Base-by-base conservation (phyloP, 805 yeast species). In the Suhomyces sp. region DNA sequence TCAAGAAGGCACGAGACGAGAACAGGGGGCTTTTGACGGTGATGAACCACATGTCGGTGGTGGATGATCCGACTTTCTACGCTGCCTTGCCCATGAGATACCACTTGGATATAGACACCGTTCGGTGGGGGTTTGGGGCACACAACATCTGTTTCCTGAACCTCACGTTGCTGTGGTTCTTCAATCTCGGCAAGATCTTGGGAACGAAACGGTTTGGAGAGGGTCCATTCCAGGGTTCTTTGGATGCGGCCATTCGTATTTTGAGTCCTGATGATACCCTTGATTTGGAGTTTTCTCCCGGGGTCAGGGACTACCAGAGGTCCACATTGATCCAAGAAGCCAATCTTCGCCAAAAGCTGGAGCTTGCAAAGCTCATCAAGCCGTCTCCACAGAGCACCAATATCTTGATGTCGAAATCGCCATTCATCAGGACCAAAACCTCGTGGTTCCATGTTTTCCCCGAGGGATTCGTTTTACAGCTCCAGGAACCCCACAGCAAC, bases 81-180 rank as follows among this genome's bases (percentile, higher is more conserved):
- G 95, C 95, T 0, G 76, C 83, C 22, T 67, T 90, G 39, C 96
- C 97, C 0, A 72, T 81, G 76, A 69, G 77, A 24, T 76, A 75
- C 47, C 83, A 77, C 47, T 58, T 65, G 10, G 76, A 78, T 37
- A 63, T 84, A 12, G 83, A 79, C 43, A 73, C 76, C 35, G 77
- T 88, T 35, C 72, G 98, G 51, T 91, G 98, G 98, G 90, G 96
- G 4, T 68, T 93, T 36, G 98, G 95, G 0, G 98, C 98, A 8
- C 77, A 82, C 33, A 90, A 93, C 56, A 77, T 91, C 25, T 91
- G 98, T 55, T 91, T 93, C 60, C 74, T 78, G 16, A 75, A 66
- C 40, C 60, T 58, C 17, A 48, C 69, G 3, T 55, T 74, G 2
- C 59, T 79, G 6, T 69, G 53, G 56, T 90, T 88, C 54, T 91